These are phyloP conservation scores for Musa schizocarpa DNA, from an alignment of 176 grass and related monocot genomes.

Conservation along the genomic window DNA sequence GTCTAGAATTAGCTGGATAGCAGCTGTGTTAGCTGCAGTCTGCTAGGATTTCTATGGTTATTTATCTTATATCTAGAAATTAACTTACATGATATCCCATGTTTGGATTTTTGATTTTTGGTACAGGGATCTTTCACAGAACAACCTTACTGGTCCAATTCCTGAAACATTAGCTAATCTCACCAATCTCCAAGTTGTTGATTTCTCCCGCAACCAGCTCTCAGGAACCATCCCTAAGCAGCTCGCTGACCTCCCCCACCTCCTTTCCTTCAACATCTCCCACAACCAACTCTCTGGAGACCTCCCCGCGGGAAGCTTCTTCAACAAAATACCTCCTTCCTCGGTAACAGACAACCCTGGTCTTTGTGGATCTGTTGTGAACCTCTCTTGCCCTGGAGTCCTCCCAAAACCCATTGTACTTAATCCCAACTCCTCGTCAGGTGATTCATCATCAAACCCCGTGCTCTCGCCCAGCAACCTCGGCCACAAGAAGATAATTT, in stretches of 20 bases:
- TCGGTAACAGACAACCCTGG: constrained; percentile 66
- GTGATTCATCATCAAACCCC: constrained; percentile 23
- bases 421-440: constrained; percentile 55
- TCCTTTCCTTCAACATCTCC: constrained; percentile 67
- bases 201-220: constrained; percentile 72
- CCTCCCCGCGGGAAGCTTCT: constrained; percentile 83
- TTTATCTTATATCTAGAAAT: background rate
- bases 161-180: constrained; percentile 51
- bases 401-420: constrained; percentile 92
- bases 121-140: constrained; percentile 80
- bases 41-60: background rate
- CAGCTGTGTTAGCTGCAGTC: background rate
- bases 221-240: constrained; percentile 62
- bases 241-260: constrained; percentile 62
- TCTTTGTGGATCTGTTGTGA: constrained; percentile 74
- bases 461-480: constrained; percentile 17
- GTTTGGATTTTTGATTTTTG: constrained; percentile 14
- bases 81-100: background rate
- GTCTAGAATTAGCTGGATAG: too few relatives aligned
- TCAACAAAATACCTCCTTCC: constrained; percentile 69
- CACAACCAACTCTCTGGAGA: constrained; percentile 82
- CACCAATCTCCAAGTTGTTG: constrained; percentile 48
- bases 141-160: constrained; percentile 66
- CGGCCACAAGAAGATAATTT: constrained; percentile 79
- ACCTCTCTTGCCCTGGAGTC: constrained; percentile 61